These are phyloP conservation scores for Colletotrichum sp. DNA, from an alignment of 2,329 filamentous ascomycete genomes.

Conservation along the genomic window DNA sequence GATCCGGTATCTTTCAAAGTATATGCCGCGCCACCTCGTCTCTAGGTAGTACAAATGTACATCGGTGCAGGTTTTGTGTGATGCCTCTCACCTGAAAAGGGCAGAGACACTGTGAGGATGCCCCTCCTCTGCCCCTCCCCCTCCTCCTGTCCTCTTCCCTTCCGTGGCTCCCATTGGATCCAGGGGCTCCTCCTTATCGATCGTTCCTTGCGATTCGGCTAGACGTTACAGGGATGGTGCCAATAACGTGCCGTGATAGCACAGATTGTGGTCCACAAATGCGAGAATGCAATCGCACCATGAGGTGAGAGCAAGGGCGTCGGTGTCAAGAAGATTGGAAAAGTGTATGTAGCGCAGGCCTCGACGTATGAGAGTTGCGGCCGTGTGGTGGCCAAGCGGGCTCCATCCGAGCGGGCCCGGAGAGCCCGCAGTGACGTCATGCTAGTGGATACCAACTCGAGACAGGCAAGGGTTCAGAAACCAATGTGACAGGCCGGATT, in stretches of 20 bases:
- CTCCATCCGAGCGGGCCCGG: neutral
- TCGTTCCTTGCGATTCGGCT: neutral
- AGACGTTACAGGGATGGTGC: neutral
- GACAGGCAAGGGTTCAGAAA: neutral
- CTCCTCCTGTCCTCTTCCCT: neutral
- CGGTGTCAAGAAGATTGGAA: neutral
- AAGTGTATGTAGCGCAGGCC: neutral
- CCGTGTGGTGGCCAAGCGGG: neutral
- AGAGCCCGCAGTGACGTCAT: constrained; percentile 16
- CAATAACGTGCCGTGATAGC: neutral
- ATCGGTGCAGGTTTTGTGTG: neutral
- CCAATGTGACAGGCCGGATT: neutral
- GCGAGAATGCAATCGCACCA: constrained; percentile 10
- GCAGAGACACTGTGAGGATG: neutral
- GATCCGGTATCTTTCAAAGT: neutral
- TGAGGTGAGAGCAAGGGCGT: neutral
- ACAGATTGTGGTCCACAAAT: neutral
- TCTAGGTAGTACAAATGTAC: neutral
- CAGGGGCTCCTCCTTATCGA: constrained; percentile 1
- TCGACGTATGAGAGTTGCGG: neutral
- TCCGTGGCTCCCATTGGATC: neutral
- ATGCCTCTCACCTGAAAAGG: neutral
- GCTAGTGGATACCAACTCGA: neutral
- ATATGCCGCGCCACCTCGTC: neutral
- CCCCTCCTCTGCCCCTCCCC: neutral